These are phyloP conservation scores for Diaporthe citri DNA, from an alignment of 2,329 filamentous ascomycete species.

Conservation along the genomic window DNA sequence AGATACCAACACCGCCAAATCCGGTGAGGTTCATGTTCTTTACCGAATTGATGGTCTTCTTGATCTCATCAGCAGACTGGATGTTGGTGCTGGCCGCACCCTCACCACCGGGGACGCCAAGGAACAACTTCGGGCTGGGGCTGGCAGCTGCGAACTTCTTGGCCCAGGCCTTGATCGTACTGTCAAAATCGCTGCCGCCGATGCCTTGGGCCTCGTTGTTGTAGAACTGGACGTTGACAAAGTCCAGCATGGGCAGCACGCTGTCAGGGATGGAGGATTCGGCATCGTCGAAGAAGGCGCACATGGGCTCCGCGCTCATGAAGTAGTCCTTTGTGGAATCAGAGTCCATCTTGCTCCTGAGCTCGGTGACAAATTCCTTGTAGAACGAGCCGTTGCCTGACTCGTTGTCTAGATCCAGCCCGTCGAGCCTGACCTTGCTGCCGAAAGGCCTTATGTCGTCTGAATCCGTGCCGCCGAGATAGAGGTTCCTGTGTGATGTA, in stretches of 20 bases:
- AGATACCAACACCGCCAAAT: constrained; percentile 35
- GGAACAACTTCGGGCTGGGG: constrained; percentile 36
- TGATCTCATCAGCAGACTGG: constrained; percentile 32
- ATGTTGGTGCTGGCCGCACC: constrained; percentile 27
- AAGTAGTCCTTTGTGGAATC: constrained; percentile 22
- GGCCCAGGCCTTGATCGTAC: constrained; percentile 28
- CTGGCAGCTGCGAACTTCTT: constrained; percentile 14
- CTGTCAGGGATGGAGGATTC: constrained; percentile 29
- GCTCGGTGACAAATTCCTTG: constrained; percentile 26
- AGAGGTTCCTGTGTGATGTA: constrained; percentile 14
- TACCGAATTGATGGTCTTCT: constrained; percentile 18
- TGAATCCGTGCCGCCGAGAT: constrained; percentile 31
- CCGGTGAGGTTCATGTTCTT: constrained; percentile 23
- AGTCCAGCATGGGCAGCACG: constrained; percentile 29
- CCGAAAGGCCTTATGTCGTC: constrained; percentile 33
- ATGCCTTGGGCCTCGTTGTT: constrained; percentile 31
- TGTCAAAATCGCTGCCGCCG: constrained; percentile 25
- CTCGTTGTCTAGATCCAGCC: constrained; percentile 36
- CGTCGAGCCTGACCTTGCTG: constrained; percentile 27
- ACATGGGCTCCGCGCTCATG: constrained; percentile 33
- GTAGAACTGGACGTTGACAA: constrained; percentile 37
- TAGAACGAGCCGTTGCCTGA: constrained; percentile 17
- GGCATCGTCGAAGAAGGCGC: not conserved
- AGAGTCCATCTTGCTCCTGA: constrained; percentile 22
- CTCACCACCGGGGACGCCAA: constrained; percentile 29